Evolutionary conservation across 1,284 basidiomycete species (phyloP), one percentile per base, ranked within the genome.

Genomic region (Erythrobasidium hasegawianum): DNA sequence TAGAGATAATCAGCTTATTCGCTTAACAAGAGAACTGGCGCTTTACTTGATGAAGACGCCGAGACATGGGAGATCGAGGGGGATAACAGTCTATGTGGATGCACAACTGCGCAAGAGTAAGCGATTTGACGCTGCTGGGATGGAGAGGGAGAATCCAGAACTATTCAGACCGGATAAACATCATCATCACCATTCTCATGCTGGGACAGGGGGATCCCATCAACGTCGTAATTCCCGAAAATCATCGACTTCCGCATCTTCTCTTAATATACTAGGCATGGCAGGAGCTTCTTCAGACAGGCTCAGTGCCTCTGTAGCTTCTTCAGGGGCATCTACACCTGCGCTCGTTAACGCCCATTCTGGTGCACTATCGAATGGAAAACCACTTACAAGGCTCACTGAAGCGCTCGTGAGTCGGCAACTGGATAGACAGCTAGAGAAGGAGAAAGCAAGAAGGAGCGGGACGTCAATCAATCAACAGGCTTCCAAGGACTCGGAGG

Each of bases 1-100:
- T 33, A 83, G 95, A 61, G 96, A 99, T 81, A 98, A 98, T 77
- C 83, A 91, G 47, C 85, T 98, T 54, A 97, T 98, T 81, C 87
- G 88, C 75, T 84, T 97, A 54, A 99, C 96, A 0, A 85, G 93
- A 55, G 88, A 98, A 76, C 84, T 99, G 26, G 93, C 95, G 0
- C 80, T 96, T 16, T 95, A 92, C 77, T 84, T 96, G 68, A 96
- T 96, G 93, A 81, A 83, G 45, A 68, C 59, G 27, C 66, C 66
- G 1, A 16, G 60, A 22, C 43, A 57, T 33, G 66, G 60, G 10
- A 22, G 64, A 1, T 56, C 22, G 16, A 53, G 57, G 24, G 64
- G 64, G 1, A 14, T 67, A 11, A 47, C 41, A 75, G 89, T 88
- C 69, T 99, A 99, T 77, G 96, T 98, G 70, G 96, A 99, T 77